Evolutionary conservation across 495 filamentous ascomycete genomes (phyloP).

Genomic region (Penicillium pulvis): DNA sequence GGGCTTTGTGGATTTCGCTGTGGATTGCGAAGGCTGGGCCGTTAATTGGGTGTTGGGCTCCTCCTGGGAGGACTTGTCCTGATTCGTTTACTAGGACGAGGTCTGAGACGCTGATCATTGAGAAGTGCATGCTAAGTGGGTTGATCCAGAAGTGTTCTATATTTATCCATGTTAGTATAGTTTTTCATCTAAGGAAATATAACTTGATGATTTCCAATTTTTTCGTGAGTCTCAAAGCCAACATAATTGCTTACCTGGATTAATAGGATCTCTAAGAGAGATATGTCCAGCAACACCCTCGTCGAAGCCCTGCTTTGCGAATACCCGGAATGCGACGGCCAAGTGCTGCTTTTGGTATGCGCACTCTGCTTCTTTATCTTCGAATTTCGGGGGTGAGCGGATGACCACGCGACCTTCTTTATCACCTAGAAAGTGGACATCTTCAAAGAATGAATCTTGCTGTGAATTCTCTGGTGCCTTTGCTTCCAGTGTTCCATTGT

Average conservation of each 20-base stretch:
- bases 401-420: background rate
- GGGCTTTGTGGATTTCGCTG: constrained; percentile 24
- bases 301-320: constrained; percentile 58
- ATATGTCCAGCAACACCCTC: constrained; percentile 68
- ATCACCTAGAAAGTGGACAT: background rate
- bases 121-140: constrained; percentile 62
- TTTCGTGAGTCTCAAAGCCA: background rate
- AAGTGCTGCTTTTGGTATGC: constrained; percentile 62
- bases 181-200: background rate
- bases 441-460: background rate
- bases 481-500: background rate
- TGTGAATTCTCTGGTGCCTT: background rate
- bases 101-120: constrained; percentile 48
- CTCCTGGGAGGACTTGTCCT: constrained; percentile 35
- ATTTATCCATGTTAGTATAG: background rate
- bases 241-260: background rate
- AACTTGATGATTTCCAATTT: no score
- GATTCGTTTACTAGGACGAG: constrained; percentile 30
- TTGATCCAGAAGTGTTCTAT: constrained; percentile 65
- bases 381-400: background rate
- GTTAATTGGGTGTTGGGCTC: constrained; percentile 46
- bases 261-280: constrained; percentile 61
- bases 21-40: constrained; percentile 62
- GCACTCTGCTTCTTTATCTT: constrained; percentile 39
- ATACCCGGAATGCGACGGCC: constrained; percentile 59